A percentile compares a stretch with the other conserved stretches of the same genome.
Evolutionary conservation across 1,284 basidiomycete genomes (phyloP).

Genomic region (Ceratobasidium sp.): DNA sequence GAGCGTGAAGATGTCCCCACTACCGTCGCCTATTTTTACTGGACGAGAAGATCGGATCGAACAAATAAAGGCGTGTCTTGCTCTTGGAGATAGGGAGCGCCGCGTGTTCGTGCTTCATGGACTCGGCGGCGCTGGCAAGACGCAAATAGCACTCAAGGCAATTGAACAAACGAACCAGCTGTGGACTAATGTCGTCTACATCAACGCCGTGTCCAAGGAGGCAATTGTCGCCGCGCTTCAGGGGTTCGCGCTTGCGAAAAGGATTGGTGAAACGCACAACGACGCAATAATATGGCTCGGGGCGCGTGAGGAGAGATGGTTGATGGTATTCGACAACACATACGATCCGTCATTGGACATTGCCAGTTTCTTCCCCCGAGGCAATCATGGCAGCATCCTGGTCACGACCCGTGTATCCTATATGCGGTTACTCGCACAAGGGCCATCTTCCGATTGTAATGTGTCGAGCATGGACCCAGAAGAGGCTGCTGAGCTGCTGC

Average conservation of each 20-base stretch:
- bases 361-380: background rate
- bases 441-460: background rate
- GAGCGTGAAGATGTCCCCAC: background rate
- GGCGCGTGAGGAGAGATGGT: background rate
- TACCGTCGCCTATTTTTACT: background rate
- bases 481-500: constrained; percentile 14
- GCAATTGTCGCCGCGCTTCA: constrained; percentile 11
- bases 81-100: background rate
- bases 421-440: background rate
- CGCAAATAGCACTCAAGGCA: constrained; percentile 2
- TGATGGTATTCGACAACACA: constrained; percentile 30
- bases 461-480: constrained; percentile 11
- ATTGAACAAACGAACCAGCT: background rate
- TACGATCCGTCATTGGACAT: constrained; percentile 10
- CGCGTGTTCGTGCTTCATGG: constrained; percentile 6
- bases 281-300: background rate
- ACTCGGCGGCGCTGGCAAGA: constrained; percentile 15
- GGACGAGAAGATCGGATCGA: background rate
- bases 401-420: constrained; percentile 25
- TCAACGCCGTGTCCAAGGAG: constrained; percentile 8
- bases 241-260: background rate
- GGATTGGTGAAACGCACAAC: background rate
- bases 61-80: background rate
- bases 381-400: constrained; percentile 18
- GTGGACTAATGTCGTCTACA: constrained; percentile 23